phyloP scores from a whole-genome alignment of 2,329 filamentous ascomycete species.

The Pseudofabraea citricarpa region DNA sequence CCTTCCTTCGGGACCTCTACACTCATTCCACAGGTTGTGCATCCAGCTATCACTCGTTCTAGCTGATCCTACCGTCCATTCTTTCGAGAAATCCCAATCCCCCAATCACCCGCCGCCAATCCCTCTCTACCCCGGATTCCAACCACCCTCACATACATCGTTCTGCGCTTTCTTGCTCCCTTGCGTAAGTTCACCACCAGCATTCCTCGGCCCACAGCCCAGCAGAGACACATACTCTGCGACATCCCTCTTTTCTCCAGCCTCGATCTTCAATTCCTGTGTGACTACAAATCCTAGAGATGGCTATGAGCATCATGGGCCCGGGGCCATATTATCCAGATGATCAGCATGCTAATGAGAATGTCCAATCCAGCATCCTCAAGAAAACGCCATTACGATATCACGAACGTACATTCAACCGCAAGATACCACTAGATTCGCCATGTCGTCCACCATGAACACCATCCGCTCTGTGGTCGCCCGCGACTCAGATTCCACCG shows the following conservation, averaged over 20 bases:
- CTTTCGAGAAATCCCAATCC: slow-evolving; percentile 14
- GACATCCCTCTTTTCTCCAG: too few species aligned
- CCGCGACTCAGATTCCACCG: slow-evolving; percentile 38
- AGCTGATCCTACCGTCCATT: slow-evolving; percentile 35
- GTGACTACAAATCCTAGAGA: too few species aligned
- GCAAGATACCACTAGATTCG: not conserved
- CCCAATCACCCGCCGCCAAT: slow-evolving; percentile 1
- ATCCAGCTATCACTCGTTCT: slow-evolving; percentile 39
- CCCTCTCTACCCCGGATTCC: slow-evolving; percentile 4
- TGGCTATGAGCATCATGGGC: too few species aligned
- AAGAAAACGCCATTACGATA: too few species aligned
- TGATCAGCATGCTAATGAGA: too few species aligned
- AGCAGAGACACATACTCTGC: too few species aligned
- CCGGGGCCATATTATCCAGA: too few species aligned
- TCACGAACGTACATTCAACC: too few species aligned
- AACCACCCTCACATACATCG: not conserved
- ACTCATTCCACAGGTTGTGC: slow-evolving; percentile 31
- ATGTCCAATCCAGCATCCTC: too few species aligned
- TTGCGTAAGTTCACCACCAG: slow-evolving; percentile 18
- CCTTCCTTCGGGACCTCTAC: slow-evolving; percentile 28
- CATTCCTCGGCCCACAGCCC: too few species aligned
- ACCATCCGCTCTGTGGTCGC: slow-evolving; percentile 38
- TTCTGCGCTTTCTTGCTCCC: slow-evolving; percentile 13
- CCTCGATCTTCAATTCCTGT: too few species aligned
- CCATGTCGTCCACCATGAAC: slow-evolving; percentile 20